Evolutionary conservation across 176 grass and related monocot species (phyloP), one percentile per base, ranked within the genome.

Genomic region (Zizania latifolia): DNA sequence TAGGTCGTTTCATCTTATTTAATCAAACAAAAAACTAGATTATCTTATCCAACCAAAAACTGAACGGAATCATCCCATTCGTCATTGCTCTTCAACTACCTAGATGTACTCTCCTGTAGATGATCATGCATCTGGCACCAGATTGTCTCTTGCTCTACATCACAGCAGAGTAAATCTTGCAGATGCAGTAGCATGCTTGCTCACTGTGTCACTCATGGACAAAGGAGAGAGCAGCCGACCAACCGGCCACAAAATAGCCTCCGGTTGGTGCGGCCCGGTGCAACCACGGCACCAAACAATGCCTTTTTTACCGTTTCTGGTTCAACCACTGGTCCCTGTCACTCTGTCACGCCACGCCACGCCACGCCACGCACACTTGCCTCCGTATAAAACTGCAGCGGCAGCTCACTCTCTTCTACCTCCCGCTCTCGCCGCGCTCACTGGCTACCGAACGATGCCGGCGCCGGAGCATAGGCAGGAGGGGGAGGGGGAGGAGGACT

Each of bases 311-410:
- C 58, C 9, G 19, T 1, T 70, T 76, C 48, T 89, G 63, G 86
- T 89, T 89, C 63, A 89, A 81, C 86, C 81, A 84, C 86, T 28
- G 4, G 65, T 40, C 53, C 78, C n/a, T n/a, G n/a, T n/a, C n/a
- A n/a, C n/a, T n/a, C n/a, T 41, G 10, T 64, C 58, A 24, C 74
- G 16, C 43, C 23, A 13, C 30, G 7, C 1, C 5, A 2, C 30
- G n/a, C n/a, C n/a, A n/a, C n/a, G n/a, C n/a, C n/a, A n/a, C n/a
- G n/a, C n/a, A n/a, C n/a, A n/a, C n/a, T n/a, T n/a, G n/a, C 15
- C 11, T 0, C 11, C 72, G 51, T 75, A 35, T 45, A 69, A 28
- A 54, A 21, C 10, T 36, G 43, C 74, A 50, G 7, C 17, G 6
- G 14, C 37, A 19, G 33, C 21, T 2, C 8, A 6, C 43, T n/a